phyloP scores from a whole-genome alignment of 371 early-diverging fungal genomes.

The Rhizopus arrhizus region DNA sequence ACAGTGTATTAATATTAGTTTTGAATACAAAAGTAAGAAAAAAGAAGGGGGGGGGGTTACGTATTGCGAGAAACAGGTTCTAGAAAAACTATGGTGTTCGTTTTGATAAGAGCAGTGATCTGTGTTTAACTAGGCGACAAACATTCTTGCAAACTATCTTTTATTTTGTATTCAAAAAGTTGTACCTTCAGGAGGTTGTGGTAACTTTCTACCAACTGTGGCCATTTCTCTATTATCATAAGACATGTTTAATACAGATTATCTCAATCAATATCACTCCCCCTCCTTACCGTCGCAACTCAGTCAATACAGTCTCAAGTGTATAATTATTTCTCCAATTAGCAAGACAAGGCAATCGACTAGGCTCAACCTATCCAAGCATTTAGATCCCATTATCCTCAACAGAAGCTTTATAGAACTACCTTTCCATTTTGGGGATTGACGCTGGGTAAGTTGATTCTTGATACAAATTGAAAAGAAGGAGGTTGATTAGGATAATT shows the following conservation, averaged over 20 bases:
- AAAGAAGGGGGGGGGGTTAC: too few relatives aligned
- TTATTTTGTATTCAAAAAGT: conserved; percentile 45
- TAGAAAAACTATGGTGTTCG: too few relatives aligned
- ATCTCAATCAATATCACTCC: neutral
- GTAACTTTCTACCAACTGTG: conserved; percentile 73
- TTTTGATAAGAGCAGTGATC: too few relatives aligned
- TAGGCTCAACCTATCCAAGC: conserved; percentile 62
- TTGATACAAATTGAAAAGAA: conserved; percentile 76
- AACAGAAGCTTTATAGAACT: neutral
- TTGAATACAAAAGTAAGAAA: too few relatives aligned
- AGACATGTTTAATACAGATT: neutral
- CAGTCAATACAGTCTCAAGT: conserved; percentile 82
- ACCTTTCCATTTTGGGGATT: conserved; percentile 81
- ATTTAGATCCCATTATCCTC: too few relatives aligned
- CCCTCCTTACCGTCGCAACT: conserved; percentile 72
- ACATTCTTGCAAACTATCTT: too few relatives aligned
- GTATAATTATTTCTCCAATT: conserved; percentile 81
- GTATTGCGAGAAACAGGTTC: too few relatives aligned
- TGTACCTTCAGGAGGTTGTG: conserved; percentile 89
- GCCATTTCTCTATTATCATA: conserved; percentile 80
- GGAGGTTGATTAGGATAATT: conserved; percentile 89
- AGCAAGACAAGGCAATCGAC: conserved; percentile 71
- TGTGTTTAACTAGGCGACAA: too few relatives aligned
- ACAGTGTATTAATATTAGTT: too few relatives aligned
- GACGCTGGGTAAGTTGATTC: conserved; percentile 89